Evolutionary conservation across 75 land plant species (phyloP).

Genomic region (Chamaecyparis obtusa): DNA sequence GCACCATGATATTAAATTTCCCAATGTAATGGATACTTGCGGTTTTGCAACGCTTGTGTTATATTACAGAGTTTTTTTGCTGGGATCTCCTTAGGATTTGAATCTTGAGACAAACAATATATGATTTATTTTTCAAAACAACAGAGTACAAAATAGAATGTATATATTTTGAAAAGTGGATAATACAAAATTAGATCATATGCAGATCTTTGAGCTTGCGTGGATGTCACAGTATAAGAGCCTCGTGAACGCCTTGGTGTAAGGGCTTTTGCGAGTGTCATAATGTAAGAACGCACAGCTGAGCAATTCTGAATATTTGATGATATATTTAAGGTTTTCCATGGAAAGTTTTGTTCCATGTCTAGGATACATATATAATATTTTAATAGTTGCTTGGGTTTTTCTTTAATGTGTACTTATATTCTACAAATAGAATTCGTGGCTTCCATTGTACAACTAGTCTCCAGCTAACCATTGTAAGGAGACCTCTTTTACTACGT

Average conservation of each 20-base stretch:
- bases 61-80: not conserved
- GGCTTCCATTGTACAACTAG: too few species aligned
- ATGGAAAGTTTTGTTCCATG: not conserved
- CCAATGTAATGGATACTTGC: not conserved
- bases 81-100: not conserved
- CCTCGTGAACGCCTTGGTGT: not conserved
- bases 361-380: not conserved
- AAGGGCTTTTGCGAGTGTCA: not conserved
- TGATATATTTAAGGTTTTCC: not conserved
- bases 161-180: not conserved
- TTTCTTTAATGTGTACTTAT: too few species aligned
- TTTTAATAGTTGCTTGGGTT: too few species aligned
- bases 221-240: not conserved
- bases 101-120: not conserved
- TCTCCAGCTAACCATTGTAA: too few species aligned
- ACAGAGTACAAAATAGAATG: not conserved
- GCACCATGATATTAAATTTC: not conserved
- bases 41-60: not conserved
- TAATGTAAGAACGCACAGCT: not conserved
- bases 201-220: not conserved
- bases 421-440: too few species aligned
- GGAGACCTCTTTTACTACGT: too few species aligned
- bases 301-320: not conserved
- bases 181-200: not conserved
- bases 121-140: not conserved